phyloP scores from a whole-genome alignment of 2,329 filamentous ascomycete species.

The Monosporascus cannonballus region DNA sequence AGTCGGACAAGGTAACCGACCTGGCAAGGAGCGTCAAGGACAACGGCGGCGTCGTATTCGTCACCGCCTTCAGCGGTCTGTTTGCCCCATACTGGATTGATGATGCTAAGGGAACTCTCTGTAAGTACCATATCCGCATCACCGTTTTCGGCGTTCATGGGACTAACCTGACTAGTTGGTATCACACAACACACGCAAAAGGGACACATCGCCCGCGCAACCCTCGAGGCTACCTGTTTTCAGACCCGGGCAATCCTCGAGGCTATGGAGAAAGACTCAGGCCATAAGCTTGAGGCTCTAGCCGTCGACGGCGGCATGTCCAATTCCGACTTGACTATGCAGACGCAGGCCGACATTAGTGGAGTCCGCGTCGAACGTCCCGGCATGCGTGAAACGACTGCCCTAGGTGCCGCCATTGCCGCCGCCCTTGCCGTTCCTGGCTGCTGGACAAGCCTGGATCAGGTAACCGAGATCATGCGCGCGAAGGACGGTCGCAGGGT shows the following conservation, averaged over 20 bases:
- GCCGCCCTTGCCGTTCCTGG: slow-evolving; percentile 72
- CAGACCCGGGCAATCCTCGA: slow-evolving; percentile 89
- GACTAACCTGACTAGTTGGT: slow-evolving; percentile 48
- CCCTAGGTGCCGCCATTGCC: slow-evolving; percentile 81
- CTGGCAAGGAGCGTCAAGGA: slow-evolving; percentile 53
- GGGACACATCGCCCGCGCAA: slow-evolving; percentile 83
- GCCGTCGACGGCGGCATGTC: slow-evolving; percentile 87
- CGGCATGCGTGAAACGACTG: slow-evolving; percentile 84
- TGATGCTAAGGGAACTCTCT: slow-evolving; percentile 82
- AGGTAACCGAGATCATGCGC: slow-evolving; percentile 59
- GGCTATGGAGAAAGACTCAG: slow-evolving; percentile 83
- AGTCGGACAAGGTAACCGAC: slow-evolving; percentile 42
- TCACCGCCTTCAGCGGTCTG: slow-evolving; percentile 85
- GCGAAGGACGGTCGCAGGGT: slow-evolving; percentile 63
- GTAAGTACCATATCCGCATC: slow-evolving; percentile 35
- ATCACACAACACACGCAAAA: slow-evolving; percentile 80
- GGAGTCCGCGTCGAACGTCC: slow-evolving; percentile 78
- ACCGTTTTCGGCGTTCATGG: not conserved
- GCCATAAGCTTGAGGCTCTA: slow-evolving; percentile 66
- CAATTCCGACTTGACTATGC: slow-evolving; percentile 86
- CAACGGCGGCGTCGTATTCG: slow-evolving; percentile 79
- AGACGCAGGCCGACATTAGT: slow-evolving; percentile 81
- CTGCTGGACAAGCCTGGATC: slow-evolving; percentile 70
- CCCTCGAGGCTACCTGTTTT: slow-evolving; percentile 85
- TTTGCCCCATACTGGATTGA: slow-evolving; percentile 96